phyloP scores from a whole-genome alignment of 768 basidiomycete species.

The Epithele typhae region DNA sequence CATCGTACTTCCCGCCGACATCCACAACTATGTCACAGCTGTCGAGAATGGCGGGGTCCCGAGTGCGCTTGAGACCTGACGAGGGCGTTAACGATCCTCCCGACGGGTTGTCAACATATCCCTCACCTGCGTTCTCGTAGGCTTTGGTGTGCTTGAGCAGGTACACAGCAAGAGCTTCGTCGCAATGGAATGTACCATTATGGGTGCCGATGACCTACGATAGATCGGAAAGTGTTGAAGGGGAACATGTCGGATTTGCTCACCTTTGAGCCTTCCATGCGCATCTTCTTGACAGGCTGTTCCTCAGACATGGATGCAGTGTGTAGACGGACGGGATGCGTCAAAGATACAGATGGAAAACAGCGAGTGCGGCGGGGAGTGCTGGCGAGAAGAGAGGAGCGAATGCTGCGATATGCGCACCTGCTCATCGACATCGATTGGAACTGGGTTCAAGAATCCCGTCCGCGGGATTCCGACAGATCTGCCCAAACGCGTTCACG shows the following conservation, averaged over 20 bases:
- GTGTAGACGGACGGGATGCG: too few species aligned
- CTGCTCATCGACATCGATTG: too few species aligned
- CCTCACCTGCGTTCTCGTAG: conserved; percentile 69
- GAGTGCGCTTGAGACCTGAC: conserved; percentile 56
- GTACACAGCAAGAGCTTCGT: conserved; percentile 93
- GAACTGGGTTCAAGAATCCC: too few species aligned
- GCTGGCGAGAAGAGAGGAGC: too few species aligned
- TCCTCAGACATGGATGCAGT: conserved; percentile 13
- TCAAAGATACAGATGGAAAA: too few species aligned
- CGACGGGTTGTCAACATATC: not conserved
- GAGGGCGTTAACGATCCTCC: not conserved
- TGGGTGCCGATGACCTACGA: conserved; percentile 85
- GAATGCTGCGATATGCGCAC: too few species aligned
- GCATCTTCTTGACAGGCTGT: conserved; percentile 37
- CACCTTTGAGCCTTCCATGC: conserved; percentile 39
- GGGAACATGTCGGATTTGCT: not conserved
- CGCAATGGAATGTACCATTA: conserved; percentile 94
- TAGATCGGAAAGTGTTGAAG: not conserved
- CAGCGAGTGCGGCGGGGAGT: too few species aligned
- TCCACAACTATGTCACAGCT: conserved; percentile 94
- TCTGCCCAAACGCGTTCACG: too few species aligned
- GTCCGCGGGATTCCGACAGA: too few species aligned
- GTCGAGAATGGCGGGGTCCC: conserved; percentile 67
- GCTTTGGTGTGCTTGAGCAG: conserved; percentile 73
- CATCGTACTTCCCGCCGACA: conserved; percentile 90